A percentile compares a stretch with the other conserved stretches of the same genome.
phyloP scores from a whole-genome alignment of 768 basidiomycete species.

The Tylopilus cervinicoccineus region DNA sequence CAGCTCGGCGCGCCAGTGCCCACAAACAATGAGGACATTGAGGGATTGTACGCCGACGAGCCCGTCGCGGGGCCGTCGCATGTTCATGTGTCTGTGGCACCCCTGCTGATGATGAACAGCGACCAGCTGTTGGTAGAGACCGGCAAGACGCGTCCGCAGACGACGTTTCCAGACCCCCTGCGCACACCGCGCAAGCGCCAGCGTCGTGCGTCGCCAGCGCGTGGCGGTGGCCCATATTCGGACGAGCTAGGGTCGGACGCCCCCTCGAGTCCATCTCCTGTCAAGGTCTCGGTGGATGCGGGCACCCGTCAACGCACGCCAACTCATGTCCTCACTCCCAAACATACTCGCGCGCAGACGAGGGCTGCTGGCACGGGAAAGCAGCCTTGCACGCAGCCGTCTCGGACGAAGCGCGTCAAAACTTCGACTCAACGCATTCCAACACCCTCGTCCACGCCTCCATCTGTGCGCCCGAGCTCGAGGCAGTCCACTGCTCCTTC shows the following conservation, averaged over 20 bases:
- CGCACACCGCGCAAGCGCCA: slow-evolving; percentile 32
- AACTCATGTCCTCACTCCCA: not conserved
- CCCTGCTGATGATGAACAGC: slow-evolving; percentile 22
- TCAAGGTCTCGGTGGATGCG: slow-evolving; percentile 21
- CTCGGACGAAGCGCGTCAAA: slow-evolving; percentile 17
- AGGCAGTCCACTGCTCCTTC: slow-evolving; percentile 13
- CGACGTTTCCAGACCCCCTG: slow-evolving; percentile 21
- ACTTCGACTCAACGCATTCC: slow-evolving; percentile 21
- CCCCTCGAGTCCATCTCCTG: slow-evolving; percentile 30
- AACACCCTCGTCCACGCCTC: slow-evolving; percentile 25
- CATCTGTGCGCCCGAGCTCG: not conserved
- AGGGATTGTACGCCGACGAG: slow-evolving; percentile 33
- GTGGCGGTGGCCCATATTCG: not conserved
- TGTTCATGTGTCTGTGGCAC: slow-evolving; percentile 13
- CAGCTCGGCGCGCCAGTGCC: slow-evolving; percentile 34
- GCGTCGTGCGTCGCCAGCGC: slow-evolving; percentile 8
- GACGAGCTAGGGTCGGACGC: slow-evolving; percentile 8
- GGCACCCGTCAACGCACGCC: slow-evolving; percentile 1
- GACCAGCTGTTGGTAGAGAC: slow-evolving; percentile 13
- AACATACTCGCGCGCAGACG: slow-evolving; percentile 13
- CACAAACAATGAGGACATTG: slow-evolving; percentile 31
- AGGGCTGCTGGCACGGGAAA: slow-evolving; percentile 5
- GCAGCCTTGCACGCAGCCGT: not conserved
- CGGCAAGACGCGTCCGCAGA: slow-evolving; percentile 9
- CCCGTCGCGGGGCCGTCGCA: slow-evolving; percentile 27